phyloP scores from a whole-genome alignment of 108 stramenopile genomes.

The Fragilariopsis cylindrus region DNA sequence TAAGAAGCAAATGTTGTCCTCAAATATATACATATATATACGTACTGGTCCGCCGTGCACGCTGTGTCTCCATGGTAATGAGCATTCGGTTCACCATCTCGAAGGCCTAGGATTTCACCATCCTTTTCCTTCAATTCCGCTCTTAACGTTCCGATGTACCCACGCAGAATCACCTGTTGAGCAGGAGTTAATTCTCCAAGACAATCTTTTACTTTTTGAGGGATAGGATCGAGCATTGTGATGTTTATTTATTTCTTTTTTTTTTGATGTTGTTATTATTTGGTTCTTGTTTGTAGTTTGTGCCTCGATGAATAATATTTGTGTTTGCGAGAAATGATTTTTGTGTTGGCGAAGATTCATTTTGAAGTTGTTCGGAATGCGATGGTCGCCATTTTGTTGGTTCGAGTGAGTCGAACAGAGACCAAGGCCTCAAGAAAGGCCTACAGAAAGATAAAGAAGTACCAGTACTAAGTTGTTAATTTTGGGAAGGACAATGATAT shows the following conservation, averaged over 20 bases:
- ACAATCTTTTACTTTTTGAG: conserved; percentile 51
- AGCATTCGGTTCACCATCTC: conserved; percentile 60
- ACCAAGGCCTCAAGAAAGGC: no score
- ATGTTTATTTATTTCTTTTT: no score
- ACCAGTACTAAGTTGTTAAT: no score
- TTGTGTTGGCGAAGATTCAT: no score
- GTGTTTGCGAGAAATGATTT: no score
- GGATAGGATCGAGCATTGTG: conserved; percentile 47
- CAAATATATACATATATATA: conserved; percentile 28
- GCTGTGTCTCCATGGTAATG: conserved; percentile 83
- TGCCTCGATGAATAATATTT: no score
- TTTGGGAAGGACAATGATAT: no score
- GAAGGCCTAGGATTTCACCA: conserved; percentile 24
- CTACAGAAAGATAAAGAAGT: no score
- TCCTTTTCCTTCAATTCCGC: conserved; percentile 52
- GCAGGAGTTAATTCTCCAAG: conserved; percentile 41
- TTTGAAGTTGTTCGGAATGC: no score
- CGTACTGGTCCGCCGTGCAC: conserved; percentile 39
- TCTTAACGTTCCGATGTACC: conserved; percentile 54
- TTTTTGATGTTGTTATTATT: neutral
- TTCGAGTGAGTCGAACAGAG: no score
- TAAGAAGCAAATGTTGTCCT: conserved; percentile 9
- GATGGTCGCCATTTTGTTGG: no score
- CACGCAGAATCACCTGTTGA: conserved; percentile 53
- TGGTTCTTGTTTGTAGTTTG: no score